phyloP scores from a whole-genome alignment of 495 filamentous ascomycete species.

The Penicillium dipodomyicola region DNA sequence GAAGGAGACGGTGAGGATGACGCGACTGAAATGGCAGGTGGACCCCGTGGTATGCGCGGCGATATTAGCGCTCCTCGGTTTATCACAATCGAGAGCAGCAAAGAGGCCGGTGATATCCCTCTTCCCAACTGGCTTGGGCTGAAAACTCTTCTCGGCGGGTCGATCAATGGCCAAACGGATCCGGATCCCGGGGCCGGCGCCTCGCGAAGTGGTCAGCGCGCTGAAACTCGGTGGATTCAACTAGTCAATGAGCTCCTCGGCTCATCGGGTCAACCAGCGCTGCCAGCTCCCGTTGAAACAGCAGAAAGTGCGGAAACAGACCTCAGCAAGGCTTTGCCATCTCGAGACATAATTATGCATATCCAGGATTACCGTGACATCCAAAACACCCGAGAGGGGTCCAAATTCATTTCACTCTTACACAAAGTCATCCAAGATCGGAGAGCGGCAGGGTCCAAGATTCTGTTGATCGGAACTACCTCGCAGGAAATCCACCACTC shows the following conservation, averaged over 20 bases:
- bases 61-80: conserved; percentile 32
- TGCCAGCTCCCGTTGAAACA: conserved; percentile 12
- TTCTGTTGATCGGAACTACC: conserved; percentile 75
- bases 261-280: conserved; percentile 16
- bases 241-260: conserved; percentile 40
- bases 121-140: conserved; percentile 37
- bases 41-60: conserved; percentile 22
- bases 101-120: conserved; percentile 35
- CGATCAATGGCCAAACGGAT: conserved; percentile 36
- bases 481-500: conserved; percentile 31
- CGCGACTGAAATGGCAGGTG: conserved; percentile 29
- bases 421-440: conserved; percentile 67
- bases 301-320: conserved; percentile 16
- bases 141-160: conserved; percentile 36
- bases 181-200: conserved; percentile 19
- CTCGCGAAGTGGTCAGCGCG: conserved; percentile 17
- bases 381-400: conserved; percentile 58
- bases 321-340: conserved; percentile 14
- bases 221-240: conserved; percentile 35
- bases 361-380: conserved; percentile 80
- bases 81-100: conserved; percentile 40
- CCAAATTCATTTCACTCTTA: conserved; percentile 60
- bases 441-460: conserved; percentile 63
- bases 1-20: conserved; percentile 46
- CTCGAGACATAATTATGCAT: conserved; percentile 63